Base-by-base conservation (phyloP, 352 stramenopile species). In the Phytophthora podocarpi region DNA sequence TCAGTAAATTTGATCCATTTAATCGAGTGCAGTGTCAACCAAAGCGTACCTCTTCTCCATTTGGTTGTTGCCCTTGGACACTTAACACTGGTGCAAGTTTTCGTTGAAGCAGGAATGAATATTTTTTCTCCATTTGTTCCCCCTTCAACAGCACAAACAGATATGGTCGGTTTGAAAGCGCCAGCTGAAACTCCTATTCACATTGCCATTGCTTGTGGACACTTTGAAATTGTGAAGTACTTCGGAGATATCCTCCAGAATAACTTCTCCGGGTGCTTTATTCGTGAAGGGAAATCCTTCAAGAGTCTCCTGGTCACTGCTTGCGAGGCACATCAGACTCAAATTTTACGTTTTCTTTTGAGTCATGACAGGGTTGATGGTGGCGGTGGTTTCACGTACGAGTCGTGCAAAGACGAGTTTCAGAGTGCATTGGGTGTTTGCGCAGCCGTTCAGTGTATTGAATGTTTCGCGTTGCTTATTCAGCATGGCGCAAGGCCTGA, bases 271-370 rank as follows among this genome's bases (percentile, higher is more conserved):
- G 49, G 50, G 10, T 84, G 67, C 18, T 87, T 87, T 56, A 43
- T 68, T 10, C 59, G 67, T 2, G 77, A 87, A 21, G 64, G 59
- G 2, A 74, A 72, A 48, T 54, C 56, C 7, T 61, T 72, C 2
- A 68, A 74, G 20, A 85, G 74, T 51, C 59, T 90, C n/a, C 61
- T 88, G 3, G 64, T 82, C 4, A 43, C 63, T n/a, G 68, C 74
- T 23, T 87, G 80, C 15, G 48, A 74, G 27, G 30, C 59, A 5
- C 70, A 59, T 6, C 76, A 79, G 37, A 32, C 59, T 2, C 52
- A 67, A 18, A 69, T 86, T 16, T 31, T 90, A 3, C 9, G 18
- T 1, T 88, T 76, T 58, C 40, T 90, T 42, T 36, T 88, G n/a
- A 42, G 43, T 15, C 62, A 73, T n/a, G 53, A 53, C 6, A 35